phyloP scores from a whole-genome alignment of 208 protist species.

The Jaenimonas drosophilae region DNA sequence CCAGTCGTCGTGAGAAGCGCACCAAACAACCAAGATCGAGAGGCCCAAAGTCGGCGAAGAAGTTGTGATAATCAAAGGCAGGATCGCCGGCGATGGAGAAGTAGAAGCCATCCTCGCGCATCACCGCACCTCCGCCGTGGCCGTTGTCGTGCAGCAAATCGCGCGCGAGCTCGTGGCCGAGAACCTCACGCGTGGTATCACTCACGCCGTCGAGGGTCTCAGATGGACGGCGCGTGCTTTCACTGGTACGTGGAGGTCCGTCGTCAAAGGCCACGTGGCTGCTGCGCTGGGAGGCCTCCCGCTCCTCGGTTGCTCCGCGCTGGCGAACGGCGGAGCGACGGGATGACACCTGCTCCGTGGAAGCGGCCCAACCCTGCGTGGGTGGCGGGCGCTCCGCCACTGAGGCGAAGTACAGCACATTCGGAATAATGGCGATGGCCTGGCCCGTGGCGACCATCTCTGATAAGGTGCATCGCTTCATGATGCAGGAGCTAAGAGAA shows the following conservation, averaged over 20 bases:
- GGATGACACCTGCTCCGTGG: neutral
- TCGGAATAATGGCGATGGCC: conserved; percentile 36
- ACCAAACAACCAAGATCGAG: conserved; percentile 74
- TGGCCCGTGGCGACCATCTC: conserved; percentile 24
- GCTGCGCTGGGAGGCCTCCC: neutral
- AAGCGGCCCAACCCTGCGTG: conserved; percentile 1
- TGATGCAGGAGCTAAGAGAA: too few species aligned
- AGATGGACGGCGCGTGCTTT: too few species aligned
- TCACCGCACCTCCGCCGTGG: conserved; percentile 1
- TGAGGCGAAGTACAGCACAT: conserved; percentile 53
- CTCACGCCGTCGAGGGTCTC: too few species aligned
- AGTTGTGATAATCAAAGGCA: conserved; percentile 77
- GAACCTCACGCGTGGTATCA: too few species aligned
- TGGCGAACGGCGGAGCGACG: neutral
- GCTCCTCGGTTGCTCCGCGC: neutral
- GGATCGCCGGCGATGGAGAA: conserved; percentile 21
- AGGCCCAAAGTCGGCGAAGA: conserved; percentile 92
- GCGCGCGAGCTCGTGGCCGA: conserved; percentile 1
- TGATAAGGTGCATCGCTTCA: conserved; percentile 10
- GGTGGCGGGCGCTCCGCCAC: conserved; percentile 21
- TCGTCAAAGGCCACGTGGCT: neutral
- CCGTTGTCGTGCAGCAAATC: conserved; percentile 5
- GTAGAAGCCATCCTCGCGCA: conserved; percentile 9
- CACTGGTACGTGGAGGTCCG: neutral
- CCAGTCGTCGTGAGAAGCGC: conserved; percentile 53